phyloP scores from a whole-genome alignment of 306 rosid genomes.

The Canavalia ensiformis region DNA sequence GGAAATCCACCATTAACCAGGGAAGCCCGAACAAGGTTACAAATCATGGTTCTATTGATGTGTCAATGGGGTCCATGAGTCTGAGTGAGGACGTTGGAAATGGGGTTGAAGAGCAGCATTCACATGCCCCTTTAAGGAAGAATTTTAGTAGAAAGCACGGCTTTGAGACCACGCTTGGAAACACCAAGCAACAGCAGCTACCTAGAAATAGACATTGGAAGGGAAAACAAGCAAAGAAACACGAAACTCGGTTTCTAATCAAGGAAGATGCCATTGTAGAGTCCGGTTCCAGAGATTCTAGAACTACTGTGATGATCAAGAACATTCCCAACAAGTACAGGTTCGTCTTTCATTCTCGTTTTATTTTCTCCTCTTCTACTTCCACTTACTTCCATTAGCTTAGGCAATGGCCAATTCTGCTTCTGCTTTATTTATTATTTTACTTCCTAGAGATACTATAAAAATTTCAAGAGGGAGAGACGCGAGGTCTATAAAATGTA shows the following conservation, averaged over 20 bases:
- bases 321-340: constrained; percentile 99
- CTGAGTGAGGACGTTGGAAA: constrained; percentile 40
- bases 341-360: constrained; percentile 43
- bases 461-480: no score
- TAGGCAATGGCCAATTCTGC: no score
- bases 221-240: constrained; percentile 68
- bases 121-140: constrained; percentile 34
- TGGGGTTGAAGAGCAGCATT: constrained; percentile 48
- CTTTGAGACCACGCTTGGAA: neutral
- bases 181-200: constrained; percentile 45
- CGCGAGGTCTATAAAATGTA: no score
- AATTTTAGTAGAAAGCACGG: constrained; percentile 36
- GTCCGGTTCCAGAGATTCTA: constrained; percentile 61
- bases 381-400: no score
- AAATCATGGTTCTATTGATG: constrained; percentile 46
- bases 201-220: constrained; percentile 61
- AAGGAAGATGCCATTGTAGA: constrained; percentile 65
- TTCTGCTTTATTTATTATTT: no score
- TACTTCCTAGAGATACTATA: no score
- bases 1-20: neutral
- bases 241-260: constrained; percentile 69
- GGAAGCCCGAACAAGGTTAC: neutral
- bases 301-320: constrained; percentile 95
- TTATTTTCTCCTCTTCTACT: neutral
- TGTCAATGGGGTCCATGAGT: constrained; percentile 47